Base-by-base conservation (phyloP, 164 flowering plant genomes). In the Aristolochia contorta region DNA sequence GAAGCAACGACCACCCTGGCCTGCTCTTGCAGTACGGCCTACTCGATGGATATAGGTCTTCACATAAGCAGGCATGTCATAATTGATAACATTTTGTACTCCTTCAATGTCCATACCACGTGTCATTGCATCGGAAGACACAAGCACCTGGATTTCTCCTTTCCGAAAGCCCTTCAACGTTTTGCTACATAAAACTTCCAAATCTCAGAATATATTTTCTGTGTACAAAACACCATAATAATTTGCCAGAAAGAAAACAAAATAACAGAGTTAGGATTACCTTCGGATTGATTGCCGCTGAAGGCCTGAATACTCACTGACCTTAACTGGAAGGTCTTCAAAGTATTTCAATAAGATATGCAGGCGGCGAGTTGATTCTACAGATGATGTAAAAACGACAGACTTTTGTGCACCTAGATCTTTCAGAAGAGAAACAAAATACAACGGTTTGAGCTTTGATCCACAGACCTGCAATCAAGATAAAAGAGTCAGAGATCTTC, bases 71-170 rank as follows among this genome's bases (percentile, higher is more conserved):
- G 96, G 98, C 81, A 76, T 74, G 55, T 89, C 98, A 67, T 91
- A 91, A 66, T 89, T 91, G 47, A 89, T 80, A 21, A 91, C 91
- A 76, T 79, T 84, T 62, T 64, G 72, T 52, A 91, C 85, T 37
- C 95, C 98, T 72, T 82, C 95, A 64, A 91, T 85, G 70, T 91
- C 98, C 95, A 87, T 91, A 67, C 98, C 98, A 72, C 98, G 95
- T 25, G 98, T 84, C 87, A 91, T 82, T 21, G 90, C 94, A 85
- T 91, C 98, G 33, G 98, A 84, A 47, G 92, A 81, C 65, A 91
- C 80, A 61, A 91, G 89, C 6, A 91, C 95, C 69, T 84, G 87
- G 51, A 84, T 60, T 32, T 82, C 72, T 46, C 96, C 98, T 62
- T 67, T 71, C 45, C 95, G 77, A 66, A 91, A 91, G 57, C 82